Evolutionary conservation across 805 yeast species (phyloP).

Genomic region (Candida arabinofermentans): DNA sequence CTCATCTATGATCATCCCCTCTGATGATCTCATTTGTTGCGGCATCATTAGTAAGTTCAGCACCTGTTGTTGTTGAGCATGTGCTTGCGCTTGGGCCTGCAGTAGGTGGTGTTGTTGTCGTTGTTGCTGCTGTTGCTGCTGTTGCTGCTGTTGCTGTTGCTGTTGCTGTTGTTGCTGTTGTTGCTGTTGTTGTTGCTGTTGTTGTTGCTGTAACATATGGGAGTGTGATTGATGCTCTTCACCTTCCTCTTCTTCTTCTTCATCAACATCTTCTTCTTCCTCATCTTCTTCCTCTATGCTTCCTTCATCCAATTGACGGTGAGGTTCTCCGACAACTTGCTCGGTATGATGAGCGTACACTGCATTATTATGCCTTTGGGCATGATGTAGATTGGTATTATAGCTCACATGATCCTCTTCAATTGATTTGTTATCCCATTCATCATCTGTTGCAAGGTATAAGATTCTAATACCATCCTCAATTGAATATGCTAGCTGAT

Average conservation of each 20-base stretch:
- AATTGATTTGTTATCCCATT: no score
- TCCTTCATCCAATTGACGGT: not conserved
- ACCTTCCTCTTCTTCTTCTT: not conserved
- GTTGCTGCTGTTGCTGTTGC: no score
- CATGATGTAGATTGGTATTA: not conserved
- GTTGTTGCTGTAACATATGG: not conserved
- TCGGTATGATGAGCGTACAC: not conserved
- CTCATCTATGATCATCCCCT: no score
- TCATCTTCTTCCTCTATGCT: not conserved
- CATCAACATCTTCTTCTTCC: not conserved
- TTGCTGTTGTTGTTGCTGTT: not conserved
- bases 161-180: not conserved
- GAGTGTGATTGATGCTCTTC: not conserved
- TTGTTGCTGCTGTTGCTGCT: not conserved
- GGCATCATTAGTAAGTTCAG: no score
- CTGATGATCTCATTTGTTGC: no score
- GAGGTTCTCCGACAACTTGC: not conserved
- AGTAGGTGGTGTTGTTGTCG: not conserved
- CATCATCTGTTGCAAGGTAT: not conserved
- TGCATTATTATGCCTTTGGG: not conserved
- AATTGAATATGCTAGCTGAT: not conserved
- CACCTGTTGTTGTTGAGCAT: not conserved
- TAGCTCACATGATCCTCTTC: no score
- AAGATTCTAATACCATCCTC: constrained; percentile 5
- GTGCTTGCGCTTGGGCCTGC: not conserved